These are phyloP conservation scores for Cytospora piceae DNA, from an alignment of 2,329 filamentous ascomycete genomes.

Conservation along the genomic window DNA sequence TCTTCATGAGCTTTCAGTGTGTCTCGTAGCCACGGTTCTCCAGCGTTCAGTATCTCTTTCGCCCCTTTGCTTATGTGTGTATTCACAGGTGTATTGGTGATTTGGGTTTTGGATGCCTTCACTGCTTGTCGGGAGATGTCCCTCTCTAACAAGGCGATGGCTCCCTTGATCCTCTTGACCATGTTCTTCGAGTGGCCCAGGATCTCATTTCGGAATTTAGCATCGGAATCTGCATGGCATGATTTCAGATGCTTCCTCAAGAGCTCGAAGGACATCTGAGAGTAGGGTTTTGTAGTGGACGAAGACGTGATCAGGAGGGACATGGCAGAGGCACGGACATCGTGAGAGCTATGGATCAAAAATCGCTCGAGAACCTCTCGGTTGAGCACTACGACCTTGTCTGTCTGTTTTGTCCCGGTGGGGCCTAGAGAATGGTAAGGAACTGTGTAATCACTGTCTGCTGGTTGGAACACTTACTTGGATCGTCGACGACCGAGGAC, in stretches of 20 bases:
- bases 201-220: slow-evolving; percentile 82
- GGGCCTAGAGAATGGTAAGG: slow-evolving; percentile 35
- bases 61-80: slow-evolving; percentile 24
- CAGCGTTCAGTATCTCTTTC: slow-evolving; percentile 22
- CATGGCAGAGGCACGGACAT: slow-evolving; percentile 78
- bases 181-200: slow-evolving; percentile 75
- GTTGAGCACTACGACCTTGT: slow-evolving; percentile 42
- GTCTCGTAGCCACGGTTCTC: slow-evolving; percentile 36
- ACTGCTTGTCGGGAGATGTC: slow-evolving; percentile 43
- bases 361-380: slow-evolving; percentile 53
- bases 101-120: slow-evolving; percentile 15
- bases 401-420: slow-evolving; percentile 17
- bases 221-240: slow-evolving; percentile 82
- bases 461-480: slow-evolving; percentile 48
- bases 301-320: slow-evolving; percentile 79
- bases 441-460: slow-evolving; percentile 25
- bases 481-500: slow-evolving; percentile 69
- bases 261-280: slow-evolving; percentile 61
- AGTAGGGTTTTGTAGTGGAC: slow-evolving; percentile 74
- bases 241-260: slow-evolving; percentile 68
- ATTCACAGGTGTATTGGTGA: slow-evolving; percentile 8
- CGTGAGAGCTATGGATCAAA: slow-evolving; percentile 59
- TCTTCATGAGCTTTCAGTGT: slow-evolving; percentile 56
- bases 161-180: slow-evolving; percentile 73
- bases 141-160: slow-evolving; percentile 60